Evolutionary conservation across 108 stramenopile species (phyloP), one percentile per base, ranked within the genome.

Genomic region (Cyclotella distinguenda): DNA sequence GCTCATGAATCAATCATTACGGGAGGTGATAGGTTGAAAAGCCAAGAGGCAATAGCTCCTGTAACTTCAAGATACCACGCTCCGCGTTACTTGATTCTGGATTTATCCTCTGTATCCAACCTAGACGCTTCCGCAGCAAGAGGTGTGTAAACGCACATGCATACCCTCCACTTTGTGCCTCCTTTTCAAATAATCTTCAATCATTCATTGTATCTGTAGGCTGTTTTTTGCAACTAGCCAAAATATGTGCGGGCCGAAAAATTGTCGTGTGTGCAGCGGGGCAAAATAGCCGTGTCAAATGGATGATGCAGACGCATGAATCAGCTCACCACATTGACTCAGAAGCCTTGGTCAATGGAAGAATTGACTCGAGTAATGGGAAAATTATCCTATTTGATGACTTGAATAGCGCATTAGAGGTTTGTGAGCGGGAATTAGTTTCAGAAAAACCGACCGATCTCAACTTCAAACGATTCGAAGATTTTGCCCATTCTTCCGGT

Each of bases 171-270:
- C 16, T 5, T 2, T 42, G 19, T 2, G 19, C 23, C 23, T 1
- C 23, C 3, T 48, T 48, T 19, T 15, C 23, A 23, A 18, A 23
- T 6, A 2, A 48, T 15, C 23, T 19, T 22, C 23, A 19, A 15
- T 19, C 1, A 8, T 1, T 8, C 1, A 12, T 48, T 48, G 12
- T 25, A 1, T 48, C 5, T 2, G 12, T 6, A 48, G 47, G 58
- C 11, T 94, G 92, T 68, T 94, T 94, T 53, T 61, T 94, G 13
- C 92, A 94, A 57, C 70, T 94, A 15, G 86, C 77, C 21, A 90
- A 84, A 54, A 81, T 89, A 74, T 85, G 84, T 47, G 65, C 77
- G 43, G 82, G 81, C 18, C 60, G 80, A 25, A 52, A 64, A 6
- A 83, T 94, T 32, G 53, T 87, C 23, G 82, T 90, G 16, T 90